Base-by-base conservation (phyloP, 176 grass and related monocot species). In the Puccinellia tenuiflora region DNA sequence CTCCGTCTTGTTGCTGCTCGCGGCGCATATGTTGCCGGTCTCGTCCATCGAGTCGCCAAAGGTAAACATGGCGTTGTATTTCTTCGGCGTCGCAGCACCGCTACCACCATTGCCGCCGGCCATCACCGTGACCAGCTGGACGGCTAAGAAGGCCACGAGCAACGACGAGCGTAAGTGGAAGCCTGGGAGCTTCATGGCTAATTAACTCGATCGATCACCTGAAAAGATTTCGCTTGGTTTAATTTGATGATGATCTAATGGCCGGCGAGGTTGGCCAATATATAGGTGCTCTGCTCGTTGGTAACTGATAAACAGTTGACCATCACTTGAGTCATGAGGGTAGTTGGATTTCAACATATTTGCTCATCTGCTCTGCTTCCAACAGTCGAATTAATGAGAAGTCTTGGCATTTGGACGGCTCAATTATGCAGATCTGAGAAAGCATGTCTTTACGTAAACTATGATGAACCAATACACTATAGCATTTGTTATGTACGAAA, bases 41-140 rank as follows among this genome's bases (percentile, higher is more conserved):
- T 90, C 84, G 9, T 69, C 53, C 6, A 90, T n/a, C 4, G 88
- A 90, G 17, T 90, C 84, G 7, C 84, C 88, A 16, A 90, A 87
- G 75, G 61, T 52, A 60, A 87, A 90, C 47, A 90, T 33, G 54
- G 88, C 88, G 9, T 86, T 83, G 65, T 90, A 90, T 40, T 9
- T 77, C 66, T 16, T 52, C 29, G 0, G 21, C 7, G 57, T 3
- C 1, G 25, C 6, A 22, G 21, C 43, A 0, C 52, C 10, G 0
- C 5, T 4, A 2, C 17, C 7, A 3, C 18, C 9, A 1, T 25
- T 15, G 1, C 25, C 14, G 3, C 12, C 1, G 7, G 24, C 35
- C 8, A 29, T 10, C 53, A 0, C n/a, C 16, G 16, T 13, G 64
- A 38, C 37, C 54, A 29, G 24, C 1, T 61, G 54, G 76, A 28